Percentiles rank a stretch among this genome's conserved stretches.
These are phyloP conservation scores for Gracilaria domingensis DNA, from an alignment of 23 red algal genomes.

Conservation along the genomic window DNA sequence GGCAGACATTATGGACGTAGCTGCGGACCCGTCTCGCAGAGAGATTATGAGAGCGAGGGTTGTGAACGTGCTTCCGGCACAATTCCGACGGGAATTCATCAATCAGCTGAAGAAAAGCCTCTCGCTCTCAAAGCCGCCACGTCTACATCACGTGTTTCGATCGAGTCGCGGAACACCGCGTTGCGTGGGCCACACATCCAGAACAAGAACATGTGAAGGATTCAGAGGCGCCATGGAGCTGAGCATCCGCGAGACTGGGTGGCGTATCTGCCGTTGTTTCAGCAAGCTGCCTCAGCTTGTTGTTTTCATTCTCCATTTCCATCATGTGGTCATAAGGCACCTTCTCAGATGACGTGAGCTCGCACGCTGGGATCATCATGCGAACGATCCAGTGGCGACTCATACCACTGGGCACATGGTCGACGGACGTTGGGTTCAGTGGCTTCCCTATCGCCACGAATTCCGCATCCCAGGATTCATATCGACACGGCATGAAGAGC, in stretches of 20 bases:
- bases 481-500: neutral
- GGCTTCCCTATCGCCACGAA: neutral
- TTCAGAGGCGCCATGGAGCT: neutral
- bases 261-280: neutral
- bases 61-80: conserved; percentile 85
- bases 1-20: conserved; percentile 81
- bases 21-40: conserved; percentile 50
- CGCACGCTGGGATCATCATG: neutral
- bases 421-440: neutral
- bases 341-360: neutral
- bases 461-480: neutral
- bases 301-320: neutral
- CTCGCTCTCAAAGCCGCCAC: neutral
- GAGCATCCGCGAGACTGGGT: neutral
- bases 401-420: neutral
- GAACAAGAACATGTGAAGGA: neutral
- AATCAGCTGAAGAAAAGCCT: conserved; percentile 59
- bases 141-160: neutral
- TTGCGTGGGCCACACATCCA: neutral
- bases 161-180: neutral
- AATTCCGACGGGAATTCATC: conserved; percentile 98
- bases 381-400: neutral
- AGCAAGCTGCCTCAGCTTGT: neutral
- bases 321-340: neutral
- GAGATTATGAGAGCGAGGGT: conserved; percentile 89